Conservation (phyloP, 2,329 filamentous ascomycete species). For the Kalaharituber pfeilii region DNA sequence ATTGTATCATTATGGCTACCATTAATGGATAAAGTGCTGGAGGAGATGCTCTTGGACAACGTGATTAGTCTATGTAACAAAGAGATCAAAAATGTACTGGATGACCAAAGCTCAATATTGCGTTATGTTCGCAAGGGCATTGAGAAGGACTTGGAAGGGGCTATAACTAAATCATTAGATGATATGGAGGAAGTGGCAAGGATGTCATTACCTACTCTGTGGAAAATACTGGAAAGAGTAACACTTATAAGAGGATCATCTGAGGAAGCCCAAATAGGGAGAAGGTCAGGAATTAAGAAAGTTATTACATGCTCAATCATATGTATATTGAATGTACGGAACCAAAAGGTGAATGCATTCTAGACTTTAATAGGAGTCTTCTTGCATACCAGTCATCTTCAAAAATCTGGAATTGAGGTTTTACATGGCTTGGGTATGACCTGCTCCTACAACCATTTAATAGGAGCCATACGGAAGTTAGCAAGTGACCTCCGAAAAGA, state of each 20-base stretch:
- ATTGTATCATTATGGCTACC: neutral
- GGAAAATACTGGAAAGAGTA: no score
- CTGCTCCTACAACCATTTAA: neutral
- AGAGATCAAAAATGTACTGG: no score
- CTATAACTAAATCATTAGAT: neutral
- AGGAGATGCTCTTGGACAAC: no score
- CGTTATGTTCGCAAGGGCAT: neutral
- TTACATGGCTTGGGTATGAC: neutral
- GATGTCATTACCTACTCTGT: no score
- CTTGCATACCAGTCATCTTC: neutral
- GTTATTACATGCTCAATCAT: no score
- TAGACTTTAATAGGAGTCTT: neutral
- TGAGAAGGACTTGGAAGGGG: neutral
- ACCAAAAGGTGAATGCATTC: neutral
- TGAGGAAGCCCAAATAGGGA: neutral
- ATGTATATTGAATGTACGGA: no score
- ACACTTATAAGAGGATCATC: no score
- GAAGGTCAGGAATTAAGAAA: no score
- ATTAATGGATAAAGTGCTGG: neutral
- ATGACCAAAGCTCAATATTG: neutral
- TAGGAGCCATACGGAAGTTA: neutral
- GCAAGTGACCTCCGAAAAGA: neutral
- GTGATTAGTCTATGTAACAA: no score
- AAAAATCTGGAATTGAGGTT: neutral
- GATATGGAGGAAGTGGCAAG: neutral